Evolutionary conservation across 345 rosid species (phyloP), one percentile per base, ranked within the genome.

Genomic region (Ricinus communis): DNA sequence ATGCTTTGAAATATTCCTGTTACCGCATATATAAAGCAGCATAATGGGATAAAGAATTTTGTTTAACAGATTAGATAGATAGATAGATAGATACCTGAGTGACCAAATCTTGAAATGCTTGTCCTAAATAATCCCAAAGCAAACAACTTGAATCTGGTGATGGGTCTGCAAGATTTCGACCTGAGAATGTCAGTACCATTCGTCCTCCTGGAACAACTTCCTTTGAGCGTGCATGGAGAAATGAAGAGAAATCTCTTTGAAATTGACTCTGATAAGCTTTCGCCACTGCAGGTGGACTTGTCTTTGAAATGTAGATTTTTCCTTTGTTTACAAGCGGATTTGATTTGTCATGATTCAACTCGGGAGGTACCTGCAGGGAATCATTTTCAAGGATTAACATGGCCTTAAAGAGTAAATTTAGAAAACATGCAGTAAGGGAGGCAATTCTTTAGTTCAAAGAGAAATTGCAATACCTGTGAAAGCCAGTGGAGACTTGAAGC

Each of bases 401-500:
- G 6, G 38, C 38, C n/a, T n/a, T n/a, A n/a, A n/a, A n/a, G n/a
- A n/a, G n/a, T n/a, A n/a, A n/a, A n/a, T n/a, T n/a, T n/a, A n/a
- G n/a, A n/a, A n/a, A n/a, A n/a, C n/a, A n/a, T n/a, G n/a, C n/a
- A n/a, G n/a, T n/a, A n/a, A n/a, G n/a, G n/a, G n/a, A n/a, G n/a
- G n/a, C n/a, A n/a, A n/a, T n/a, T n/a, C n/a, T n/a, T n/a, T 33
- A 33, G 38, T 33, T 33, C 38, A 33, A 33, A 6, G 6, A 33
- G 38, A 33, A 33, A 33, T 33, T 33, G 38, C 38, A 33, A 6
- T 33, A 85, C 86, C 85, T 81, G 84, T 25, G 87, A 85, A 36
- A 85, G 89, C 87, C 85, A 85, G 51, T 86, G 84, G 18, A 83
- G 84, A 67, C 80, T 80, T 22, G 72, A 66, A 56, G 76, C 74